These are phyloP conservation scores for Gossypium schwendimanii DNA, from an alignment of 441 rosid species.

Conservation along the genomic window DNA sequence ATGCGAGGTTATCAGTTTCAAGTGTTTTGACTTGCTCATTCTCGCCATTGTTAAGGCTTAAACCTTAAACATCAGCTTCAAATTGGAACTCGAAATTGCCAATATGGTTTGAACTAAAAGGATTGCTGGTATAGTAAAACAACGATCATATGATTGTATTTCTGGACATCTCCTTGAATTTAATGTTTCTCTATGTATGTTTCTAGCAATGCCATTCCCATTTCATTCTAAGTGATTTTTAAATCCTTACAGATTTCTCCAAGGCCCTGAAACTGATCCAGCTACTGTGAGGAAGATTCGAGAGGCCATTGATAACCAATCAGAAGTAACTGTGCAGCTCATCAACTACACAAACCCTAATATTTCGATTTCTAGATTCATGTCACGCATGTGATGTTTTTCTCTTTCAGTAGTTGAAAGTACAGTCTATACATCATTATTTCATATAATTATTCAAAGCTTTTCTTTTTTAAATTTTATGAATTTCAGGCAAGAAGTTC, in stretches of 20 bases:
- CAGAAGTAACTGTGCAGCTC: constrained; percentile 88
- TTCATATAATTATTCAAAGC: neutral
- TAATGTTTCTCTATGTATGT: neutral
- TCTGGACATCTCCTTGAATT: neutral
- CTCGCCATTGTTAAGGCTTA: neutral
- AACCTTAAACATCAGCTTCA: neutral
- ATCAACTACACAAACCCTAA: constrained; percentile 64
- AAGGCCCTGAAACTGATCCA: constrained; percentile 97
- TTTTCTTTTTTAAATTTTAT: neutral
- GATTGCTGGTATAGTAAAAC: neutral
- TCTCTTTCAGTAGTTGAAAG: no score
- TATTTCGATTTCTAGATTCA: neutral
- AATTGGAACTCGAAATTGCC: no score
- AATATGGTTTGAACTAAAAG: neutral
- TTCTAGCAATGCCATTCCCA: neutral
- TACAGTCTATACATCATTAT: neutral
- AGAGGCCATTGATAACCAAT: constrained; percentile 79
- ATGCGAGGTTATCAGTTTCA: neutral
- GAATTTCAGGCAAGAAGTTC: constrained; percentile 76
- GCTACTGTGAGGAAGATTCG: constrained; percentile 83
- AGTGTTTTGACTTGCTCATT: neutral
- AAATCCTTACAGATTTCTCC: constrained; percentile 57
- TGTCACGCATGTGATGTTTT: neutral
- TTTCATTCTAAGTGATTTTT: neutral
- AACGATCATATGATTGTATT: neutral